Base-by-base conservation (phyloP, 2,329 filamentous ascomycete species). In the Arthroderma sp. region DNA sequence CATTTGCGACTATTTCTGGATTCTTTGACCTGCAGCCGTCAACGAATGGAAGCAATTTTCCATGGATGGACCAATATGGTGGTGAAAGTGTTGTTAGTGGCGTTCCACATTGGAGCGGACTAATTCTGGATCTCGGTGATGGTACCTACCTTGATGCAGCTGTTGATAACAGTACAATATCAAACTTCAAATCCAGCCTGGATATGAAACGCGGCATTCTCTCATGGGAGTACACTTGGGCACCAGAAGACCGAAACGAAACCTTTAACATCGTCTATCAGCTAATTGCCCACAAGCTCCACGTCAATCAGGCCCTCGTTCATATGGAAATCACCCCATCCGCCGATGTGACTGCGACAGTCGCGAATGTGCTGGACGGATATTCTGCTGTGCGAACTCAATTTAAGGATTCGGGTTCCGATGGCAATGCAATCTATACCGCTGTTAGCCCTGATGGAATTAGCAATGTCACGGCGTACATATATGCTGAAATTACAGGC, bases 11-110 rank as follows among this genome's bases (percentile, higher is more conserved):
- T 0, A 73, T 85, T 29, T 72, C 76, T 4, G 80, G 80, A 1
- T 83, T 84, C 55, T 84, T 72, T 57, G 71, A 82, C 49, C 66
- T 66, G 3, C 77, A 83, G 55, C 67, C 70, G 2, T 71, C 67
- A 29, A 75, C 72, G 0, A 77, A 75, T 38, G 70, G 72, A 0
- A 73, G 73, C 5, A 84, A 84, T 52, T 83, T 80, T 52, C 70
- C 70, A 0, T 84, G 82, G 80, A 59, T 86, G 37, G 70, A 75
- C 45, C 75, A 84, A 51, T 81, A 82, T 60, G 80, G 80, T 5
- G 74, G 75, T 46, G 82, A 86, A 54, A 82, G 75, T 52, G 78
- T 82, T 42, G 82, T 85, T 50, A 75, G 74, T 42, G 82, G 82
- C 27, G 71, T 86, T 10, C 82, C 82, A 5, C 81, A 85, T 56